A percentile compares a stretch with the other conserved stretches of the same genome.
These are phyloP conservation scores for Vanrija sp. DNA, from an alignment of 1,284 basidiomycete species.

Conservation along the genomic window DNA sequence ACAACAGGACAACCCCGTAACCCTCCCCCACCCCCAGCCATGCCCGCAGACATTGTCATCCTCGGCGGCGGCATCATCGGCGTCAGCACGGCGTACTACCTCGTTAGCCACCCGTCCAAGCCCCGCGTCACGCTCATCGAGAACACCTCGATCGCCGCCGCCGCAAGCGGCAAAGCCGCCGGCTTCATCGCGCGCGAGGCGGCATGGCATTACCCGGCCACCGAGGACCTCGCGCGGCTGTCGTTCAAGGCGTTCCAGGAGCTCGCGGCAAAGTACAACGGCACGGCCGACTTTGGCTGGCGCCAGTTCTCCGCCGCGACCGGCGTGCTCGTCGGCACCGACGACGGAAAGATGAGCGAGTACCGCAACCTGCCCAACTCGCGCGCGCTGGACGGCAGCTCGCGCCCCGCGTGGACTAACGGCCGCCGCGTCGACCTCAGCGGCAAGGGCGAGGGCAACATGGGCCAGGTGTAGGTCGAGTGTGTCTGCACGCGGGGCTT, in stretches of 20 bases:
- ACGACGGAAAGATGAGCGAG: constrained; percentile 10
- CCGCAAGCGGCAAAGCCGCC: constrained; percentile 79
- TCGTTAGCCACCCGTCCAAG: constrained; percentile 7
- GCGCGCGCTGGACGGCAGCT: not conserved
- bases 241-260: constrained; percentile 72
- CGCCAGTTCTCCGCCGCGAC: constrained; percentile 2
- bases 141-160: constrained; percentile 21
- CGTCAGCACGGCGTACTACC: constrained; percentile 63
- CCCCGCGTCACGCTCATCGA: constrained; percentile 59
- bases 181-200: constrained; percentile 66
- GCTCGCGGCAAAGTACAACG: constrained; percentile 66
- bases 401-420: constrained; percentile 5
- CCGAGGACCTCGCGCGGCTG: constrained; percentile 58
- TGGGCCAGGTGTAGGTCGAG: constrained; percentile 13
- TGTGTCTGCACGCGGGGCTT: no score
- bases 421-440: constrained; percentile 6
- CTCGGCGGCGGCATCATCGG: constrained; percentile 68
- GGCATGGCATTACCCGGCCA: constrained; percentile 58
- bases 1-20: no score
- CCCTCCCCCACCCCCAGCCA: not conserved
- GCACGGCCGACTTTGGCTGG: constrained; percentile 68
- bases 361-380: constrained; percentile 11
- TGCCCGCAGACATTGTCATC: constrained; percentile 24
- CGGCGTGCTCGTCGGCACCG: constrained; percentile 8
- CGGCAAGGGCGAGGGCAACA: not conserved